Conservation (phyloP, 129 eudicot genomes). For the Escallonia rubra region DNA sequence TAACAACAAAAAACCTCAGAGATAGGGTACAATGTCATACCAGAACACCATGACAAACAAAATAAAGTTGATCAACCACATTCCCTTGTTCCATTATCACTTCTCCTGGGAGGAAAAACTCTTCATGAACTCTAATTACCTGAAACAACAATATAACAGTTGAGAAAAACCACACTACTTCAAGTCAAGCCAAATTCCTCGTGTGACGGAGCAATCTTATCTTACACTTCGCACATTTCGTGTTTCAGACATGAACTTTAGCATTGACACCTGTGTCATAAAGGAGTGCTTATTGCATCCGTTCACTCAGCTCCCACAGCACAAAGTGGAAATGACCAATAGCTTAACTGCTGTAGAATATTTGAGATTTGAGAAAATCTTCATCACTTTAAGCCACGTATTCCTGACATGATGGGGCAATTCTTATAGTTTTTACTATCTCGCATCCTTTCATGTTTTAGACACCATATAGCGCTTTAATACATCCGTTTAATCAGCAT, state of each 20-base stretch:
- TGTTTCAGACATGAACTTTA: not conserved
- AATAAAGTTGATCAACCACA: slow-evolving; percentile 53
- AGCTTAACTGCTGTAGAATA: too few relatives aligned
- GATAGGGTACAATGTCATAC: slow-evolving; percentile 21
- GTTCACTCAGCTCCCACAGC: too few relatives aligned
- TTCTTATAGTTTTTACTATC: too few relatives aligned
- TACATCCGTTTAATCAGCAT: too few relatives aligned
- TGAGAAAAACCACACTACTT: too few relatives aligned
- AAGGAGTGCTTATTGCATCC: too few relatives aligned
- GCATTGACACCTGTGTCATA: not conserved
- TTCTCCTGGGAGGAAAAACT: slow-evolving; percentile 69
- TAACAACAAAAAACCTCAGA: not conserved
- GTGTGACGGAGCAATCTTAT: not conserved
- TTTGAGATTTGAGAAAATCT: too few relatives aligned
- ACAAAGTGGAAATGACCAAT: too few relatives aligned
- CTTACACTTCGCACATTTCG: not conserved
- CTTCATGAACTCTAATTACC: slow-evolving; percentile 63
- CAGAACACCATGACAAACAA: slow-evolving; percentile 62
- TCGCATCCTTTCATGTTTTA: too few relatives aligned
- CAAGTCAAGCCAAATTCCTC: not conserved
- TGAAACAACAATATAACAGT: slow-evolving; percentile 8
- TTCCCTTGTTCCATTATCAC: slow-evolving; percentile 61
- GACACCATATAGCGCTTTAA: too few relatives aligned
- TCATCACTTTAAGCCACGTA: too few relatives aligned
- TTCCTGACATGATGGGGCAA: too few relatives aligned